phyloP scores from a whole-genome alignment of 2,329 filamentous ascomycete species.

The Fusarium verticillioides region DNA sequence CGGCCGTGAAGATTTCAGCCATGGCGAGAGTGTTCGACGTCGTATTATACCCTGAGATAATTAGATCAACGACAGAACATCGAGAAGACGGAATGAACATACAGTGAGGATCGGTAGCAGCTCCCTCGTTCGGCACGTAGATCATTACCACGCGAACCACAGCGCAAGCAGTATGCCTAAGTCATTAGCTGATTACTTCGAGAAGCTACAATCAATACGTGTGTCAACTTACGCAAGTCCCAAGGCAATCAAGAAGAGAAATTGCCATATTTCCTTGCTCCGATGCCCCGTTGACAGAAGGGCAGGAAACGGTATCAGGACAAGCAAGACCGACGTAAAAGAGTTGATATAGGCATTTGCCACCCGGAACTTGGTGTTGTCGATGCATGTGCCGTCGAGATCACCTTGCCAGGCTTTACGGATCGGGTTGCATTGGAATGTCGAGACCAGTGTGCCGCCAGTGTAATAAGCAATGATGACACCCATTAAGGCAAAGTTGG shows the following conservation, averaged over 20 bases:
- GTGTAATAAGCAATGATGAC: not conserved
- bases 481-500: not conserved
- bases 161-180: not conserved
- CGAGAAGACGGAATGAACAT: too few relatives aligned
- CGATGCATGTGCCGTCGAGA: not conserved
- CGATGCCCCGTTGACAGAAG: not conserved
- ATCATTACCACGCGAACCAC: not conserved
- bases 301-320: not conserved
- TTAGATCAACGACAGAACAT: too few relatives aligned
- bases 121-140: not conserved
- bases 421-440: not conserved
- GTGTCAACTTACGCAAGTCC: not conserved
- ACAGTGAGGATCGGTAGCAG: constrained; percentile 4
- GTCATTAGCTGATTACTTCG: not conserved
- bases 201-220: too few relatives aligned
- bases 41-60: not conserved
- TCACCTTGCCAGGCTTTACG: not conserved
- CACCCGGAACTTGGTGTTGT: not conserved
- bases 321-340: not conserved
- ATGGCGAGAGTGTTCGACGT: constrained; percentile 4
- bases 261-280: not conserved
- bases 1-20: constrained; percentile 1
- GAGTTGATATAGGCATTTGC: constrained; percentile 9
- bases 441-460: not conserved
- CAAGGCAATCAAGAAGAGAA: not conserved